Base-by-base conservation (phyloP, 2,329 filamentous ascomycete species). In the Penicillium sp. region DNA sequence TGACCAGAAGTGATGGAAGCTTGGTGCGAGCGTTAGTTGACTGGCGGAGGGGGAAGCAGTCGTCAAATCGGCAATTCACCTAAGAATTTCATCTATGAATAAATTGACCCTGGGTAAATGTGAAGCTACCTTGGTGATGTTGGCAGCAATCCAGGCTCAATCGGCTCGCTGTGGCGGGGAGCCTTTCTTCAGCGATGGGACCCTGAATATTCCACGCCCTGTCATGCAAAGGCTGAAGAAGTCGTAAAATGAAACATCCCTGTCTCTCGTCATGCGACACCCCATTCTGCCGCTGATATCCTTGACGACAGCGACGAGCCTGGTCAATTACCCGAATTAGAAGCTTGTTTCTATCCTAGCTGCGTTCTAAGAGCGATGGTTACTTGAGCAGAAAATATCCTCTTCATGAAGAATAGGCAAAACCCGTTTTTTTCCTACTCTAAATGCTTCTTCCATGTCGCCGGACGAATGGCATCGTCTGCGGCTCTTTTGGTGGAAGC, bases 401-500 rank as follows among this genome's bases (percentile, higher is more conserved):
- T 15, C 4, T 42, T 13, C 19, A 26, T 2, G 13, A 13, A 54
- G 15, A 42, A 42, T 54, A 54, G 51, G 51, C 51, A 54, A 54
- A 54, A 30, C 5, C 3, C 15, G 6, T 10, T 12, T 17, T 22
- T 1, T 26, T 22, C 17, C 22, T 2, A n/a, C 24, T 37, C 37
- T 19, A 10, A 9, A 7, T 24, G 17, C 33, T n/a, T 19, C 24
- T 55, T 17, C 53, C 53, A 42, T 42, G 26, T 55, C n/a, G 53
- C 53, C 53, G 53, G 53, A 55, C 38, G 53, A 55, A 55, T 55
- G 22, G 40, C 26, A 45, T 42, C 37, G 37, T 42, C 24, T 19
- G 28, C 38, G 50, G 61, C 13, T 61, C 62, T 50, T 53, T 56
- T 26, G 63, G 68, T 4, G 58, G 19, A 40, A 53, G 1, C 49